Percentiles rank a stretch among this genome's conserved stretches.
phyloP scores from a whole-genome alignment of 108 stramenopile species.

The Aurantiochytrium sp. region DNA sequence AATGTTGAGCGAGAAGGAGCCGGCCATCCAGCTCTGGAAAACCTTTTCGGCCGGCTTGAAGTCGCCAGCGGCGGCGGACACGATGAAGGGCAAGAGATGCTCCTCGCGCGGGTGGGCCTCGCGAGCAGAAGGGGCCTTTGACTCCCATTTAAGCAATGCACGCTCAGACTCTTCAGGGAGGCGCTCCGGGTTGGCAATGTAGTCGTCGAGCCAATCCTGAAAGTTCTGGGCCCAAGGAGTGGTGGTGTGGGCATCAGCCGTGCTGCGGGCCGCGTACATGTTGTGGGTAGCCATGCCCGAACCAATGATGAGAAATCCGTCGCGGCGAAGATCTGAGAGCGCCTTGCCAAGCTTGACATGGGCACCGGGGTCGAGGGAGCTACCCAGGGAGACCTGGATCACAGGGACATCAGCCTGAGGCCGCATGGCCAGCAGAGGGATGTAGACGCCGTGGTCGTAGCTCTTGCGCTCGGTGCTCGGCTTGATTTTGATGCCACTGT shows the following conservation, averaged over 20 bases:
- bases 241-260: not conserved
- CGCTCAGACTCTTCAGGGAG: not conserved
- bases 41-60: not conserved
- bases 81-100: slow-evolving; percentile 43
- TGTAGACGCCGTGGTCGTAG: slow-evolving; percentile 77
- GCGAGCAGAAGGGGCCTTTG: slow-evolving; percentile 28
- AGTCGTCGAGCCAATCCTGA: slow-evolving; percentile 36
- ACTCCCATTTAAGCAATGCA: slow-evolving; percentile 31
- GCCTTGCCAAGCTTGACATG: slow-evolving; percentile 60
- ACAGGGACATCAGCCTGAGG: slow-evolving; percentile 68
- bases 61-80: slow-evolving; percentile 26
- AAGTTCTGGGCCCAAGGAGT: slow-evolving; percentile 23
- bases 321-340: slow-evolving; percentile 48
- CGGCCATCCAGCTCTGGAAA: not conserved
- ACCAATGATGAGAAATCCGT: slow-evolving; percentile 61
- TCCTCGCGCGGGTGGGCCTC: slow-evolving; percentile 42
- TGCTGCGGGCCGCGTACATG: slow-evolving; percentile 26
- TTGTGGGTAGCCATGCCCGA: slow-evolving; percentile 68
- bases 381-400: slow-evolving; percentile 57
- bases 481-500: slow-evolving; percentile 28
- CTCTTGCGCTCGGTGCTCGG: slow-evolving; percentile 46
- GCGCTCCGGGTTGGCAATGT: not conserved
- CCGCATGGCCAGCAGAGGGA: slow-evolving; percentile 69
- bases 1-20: slow-evolving; percentile 11
- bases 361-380: slow-evolving; percentile 29